phyloP scores from a whole-genome alignment of 768 basidiomycete genomes.

The Rhizopogon vinicolor region DNA sequence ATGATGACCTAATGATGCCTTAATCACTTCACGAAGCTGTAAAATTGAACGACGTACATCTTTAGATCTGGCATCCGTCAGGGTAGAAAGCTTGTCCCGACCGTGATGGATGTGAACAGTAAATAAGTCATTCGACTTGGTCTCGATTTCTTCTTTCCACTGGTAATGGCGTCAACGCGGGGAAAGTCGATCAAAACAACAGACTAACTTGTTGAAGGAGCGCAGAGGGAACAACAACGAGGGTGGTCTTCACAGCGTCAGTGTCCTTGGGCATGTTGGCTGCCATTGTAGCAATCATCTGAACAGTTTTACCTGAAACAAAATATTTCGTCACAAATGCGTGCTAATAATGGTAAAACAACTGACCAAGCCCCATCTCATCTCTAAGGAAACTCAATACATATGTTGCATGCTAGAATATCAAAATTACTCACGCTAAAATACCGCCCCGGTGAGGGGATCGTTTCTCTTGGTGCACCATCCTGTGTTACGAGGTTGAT shows the following conservation, averaged over 20 bases:
- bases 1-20: slow-evolving; percentile 50
- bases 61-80: slow-evolving; percentile 43
- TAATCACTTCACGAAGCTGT: background rate
- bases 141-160: slow-evolving; percentile 74
- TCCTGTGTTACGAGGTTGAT: slow-evolving; percentile 34
- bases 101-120: slow-evolving; percentile 70
- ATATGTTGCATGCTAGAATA: slow-evolving; percentile 2
- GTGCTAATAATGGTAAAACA: background rate
- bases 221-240: slow-evolving; percentile 75
- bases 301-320: slow-evolving; percentile 61
- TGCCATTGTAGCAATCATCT: slow-evolving; percentile 78
- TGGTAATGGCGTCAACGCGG: slow-evolving; percentile 17
- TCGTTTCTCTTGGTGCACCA: slow-evolving; percentile 59
- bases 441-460: slow-evolving; percentile 53
- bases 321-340: background rate
- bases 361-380: slow-evolving; percentile 61
- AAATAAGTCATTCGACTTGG: slow-evolving; percentile 61
- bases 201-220: slow-evolving; percentile 58
- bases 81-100: slow-evolving; percentile 56
- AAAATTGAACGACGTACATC: slow-evolving; percentile 35
- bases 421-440: slow-evolving; percentile 40
- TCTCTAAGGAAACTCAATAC: slow-evolving; percentile 34
- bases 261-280: slow-evolving; percentile 51
- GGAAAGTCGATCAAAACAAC: background rate
- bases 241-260: slow-evolving; percentile 49